Evolutionary conservation across 2,329 filamentous ascomycete genomes (phyloP).

Genomic region (Sclerotinia subarctica): DNA sequence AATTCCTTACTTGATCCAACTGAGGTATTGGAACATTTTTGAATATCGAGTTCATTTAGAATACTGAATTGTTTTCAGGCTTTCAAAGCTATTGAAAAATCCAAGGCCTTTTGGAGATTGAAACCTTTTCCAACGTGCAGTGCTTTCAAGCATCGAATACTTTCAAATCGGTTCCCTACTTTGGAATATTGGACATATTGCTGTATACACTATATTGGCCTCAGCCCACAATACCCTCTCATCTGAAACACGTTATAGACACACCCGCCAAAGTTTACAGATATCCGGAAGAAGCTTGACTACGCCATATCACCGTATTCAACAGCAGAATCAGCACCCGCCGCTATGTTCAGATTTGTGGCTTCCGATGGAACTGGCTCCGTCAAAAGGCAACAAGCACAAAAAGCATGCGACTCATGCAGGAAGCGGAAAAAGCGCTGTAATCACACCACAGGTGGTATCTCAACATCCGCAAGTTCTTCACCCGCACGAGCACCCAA

Average conservation of each 20-base stretch:
- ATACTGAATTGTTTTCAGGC: too few relatives aligned
- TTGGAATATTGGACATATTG: too few relatives aligned
- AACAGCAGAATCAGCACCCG: not conserved
- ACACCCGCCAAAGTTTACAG: not conserved
- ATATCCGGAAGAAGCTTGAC: not conserved
- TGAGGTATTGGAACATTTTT: too few relatives aligned
- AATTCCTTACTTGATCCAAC: too few relatives aligned
- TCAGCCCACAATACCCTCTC: not conserved
- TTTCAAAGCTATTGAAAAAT: too few relatives aligned
- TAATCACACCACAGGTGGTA: constrained; percentile 39
- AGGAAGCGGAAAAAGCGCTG: constrained; percentile 44
- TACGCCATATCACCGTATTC: not conserved
- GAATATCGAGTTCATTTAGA: too few relatives aligned
- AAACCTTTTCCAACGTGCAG: too few relatives aligned
- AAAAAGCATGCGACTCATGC: constrained; percentile 55
- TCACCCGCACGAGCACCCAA: not conserved
- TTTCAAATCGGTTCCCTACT: too few relatives aligned
- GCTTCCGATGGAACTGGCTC: constrained; percentile 51
- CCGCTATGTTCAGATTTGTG: constrained; percentile 55
- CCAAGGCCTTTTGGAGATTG: too few relatives aligned
- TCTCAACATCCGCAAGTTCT: not conserved
- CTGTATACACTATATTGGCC: too few relatives aligned
- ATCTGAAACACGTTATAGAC: not conserved
- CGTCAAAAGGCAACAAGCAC: constrained; percentile 55
- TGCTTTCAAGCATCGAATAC: too few relatives aligned